Evolutionary conservation across 139 green algal genomes (phyloP).

Genomic region (Chlamydomonas sp.): DNA sequence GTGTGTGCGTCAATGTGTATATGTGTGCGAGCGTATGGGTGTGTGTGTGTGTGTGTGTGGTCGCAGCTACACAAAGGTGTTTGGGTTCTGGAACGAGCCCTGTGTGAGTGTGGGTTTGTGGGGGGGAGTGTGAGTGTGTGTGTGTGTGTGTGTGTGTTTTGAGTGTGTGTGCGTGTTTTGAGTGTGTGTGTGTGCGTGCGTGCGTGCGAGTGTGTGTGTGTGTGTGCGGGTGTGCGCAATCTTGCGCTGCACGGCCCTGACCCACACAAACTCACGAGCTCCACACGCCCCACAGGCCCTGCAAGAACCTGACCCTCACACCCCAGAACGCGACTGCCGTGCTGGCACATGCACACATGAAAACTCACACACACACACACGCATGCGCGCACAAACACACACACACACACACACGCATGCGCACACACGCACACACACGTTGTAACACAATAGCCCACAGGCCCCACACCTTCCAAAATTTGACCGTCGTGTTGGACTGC

Average conservation of each 20-base stretch:
- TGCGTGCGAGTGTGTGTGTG: not conserved
- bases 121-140: no score
- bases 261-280: not conserved
- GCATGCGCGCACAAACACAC: not conserved
- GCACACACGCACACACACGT: not conserved
- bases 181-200: not conserved
- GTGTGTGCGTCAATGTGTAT: not conserved
- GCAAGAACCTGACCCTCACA: conserved; percentile 1
- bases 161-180: no score
- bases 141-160: no score
- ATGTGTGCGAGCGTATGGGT: no score
- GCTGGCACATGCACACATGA: not conserved
- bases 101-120: not conserved
- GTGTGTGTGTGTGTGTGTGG: conserved; percentile 19
- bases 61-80: conserved; percentile 63
- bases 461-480: not conserved
- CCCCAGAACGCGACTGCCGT: not conserved
- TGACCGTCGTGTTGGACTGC: not conserved
- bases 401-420: not conserved
- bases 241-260: not conserved
- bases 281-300: not conserved
- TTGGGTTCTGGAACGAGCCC: conserved; percentile 51
- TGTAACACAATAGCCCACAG: not conserved
- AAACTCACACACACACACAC: not conserved
- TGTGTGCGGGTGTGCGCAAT: not conserved